phyloP scores from a whole-genome alignment of 768 basidiomycete species.

The Tephrocybe sp. region DNA sequence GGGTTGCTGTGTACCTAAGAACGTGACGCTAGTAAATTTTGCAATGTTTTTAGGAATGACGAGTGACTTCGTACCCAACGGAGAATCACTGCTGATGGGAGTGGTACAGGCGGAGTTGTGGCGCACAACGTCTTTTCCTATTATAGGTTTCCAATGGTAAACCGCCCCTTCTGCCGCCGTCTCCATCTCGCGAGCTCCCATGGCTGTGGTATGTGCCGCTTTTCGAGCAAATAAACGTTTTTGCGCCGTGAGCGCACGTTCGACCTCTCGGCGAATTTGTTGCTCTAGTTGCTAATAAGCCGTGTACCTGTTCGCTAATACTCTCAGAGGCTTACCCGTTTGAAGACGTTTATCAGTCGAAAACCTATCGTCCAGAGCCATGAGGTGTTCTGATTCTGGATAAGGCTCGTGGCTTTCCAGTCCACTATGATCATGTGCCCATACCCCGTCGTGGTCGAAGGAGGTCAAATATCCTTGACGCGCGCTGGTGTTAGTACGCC shows the following conservation, averaged over 20 bases:
- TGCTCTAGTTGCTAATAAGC: constrained; percentile 6
- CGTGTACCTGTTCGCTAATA: no score
- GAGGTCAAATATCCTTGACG: not conserved
- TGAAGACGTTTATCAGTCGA: constrained; percentile 2
- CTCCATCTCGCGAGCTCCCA: not conserved
- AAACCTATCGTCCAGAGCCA: constrained; percentile 6
- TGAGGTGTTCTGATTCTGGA: constrained; percentile 7
- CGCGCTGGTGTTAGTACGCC: no score
- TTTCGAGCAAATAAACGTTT: constrained; percentile 8
- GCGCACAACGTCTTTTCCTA: not conserved
- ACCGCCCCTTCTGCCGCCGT: not conserved
- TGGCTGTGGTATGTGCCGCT: not conserved
- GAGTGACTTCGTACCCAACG: no score
- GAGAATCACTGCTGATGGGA: not conserved
- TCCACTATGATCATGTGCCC: not conserved
- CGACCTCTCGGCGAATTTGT: constrained; percentile 11
- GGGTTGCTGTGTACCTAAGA: no score
- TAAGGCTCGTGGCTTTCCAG: no score
- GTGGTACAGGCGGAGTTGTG: not conserved
- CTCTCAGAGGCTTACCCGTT: constrained; percentile 9
- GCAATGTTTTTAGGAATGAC: no score
- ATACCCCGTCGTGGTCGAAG: not conserved
- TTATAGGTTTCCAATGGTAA: not conserved
- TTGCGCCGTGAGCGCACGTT: constrained; percentile 7
- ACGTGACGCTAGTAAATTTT: no score